Evolutionary conservation across 768 basidiomycete genomes (phyloP), one percentile per base, ranked within the genome.

Genomic region (Tricholoma sp.): DNA sequence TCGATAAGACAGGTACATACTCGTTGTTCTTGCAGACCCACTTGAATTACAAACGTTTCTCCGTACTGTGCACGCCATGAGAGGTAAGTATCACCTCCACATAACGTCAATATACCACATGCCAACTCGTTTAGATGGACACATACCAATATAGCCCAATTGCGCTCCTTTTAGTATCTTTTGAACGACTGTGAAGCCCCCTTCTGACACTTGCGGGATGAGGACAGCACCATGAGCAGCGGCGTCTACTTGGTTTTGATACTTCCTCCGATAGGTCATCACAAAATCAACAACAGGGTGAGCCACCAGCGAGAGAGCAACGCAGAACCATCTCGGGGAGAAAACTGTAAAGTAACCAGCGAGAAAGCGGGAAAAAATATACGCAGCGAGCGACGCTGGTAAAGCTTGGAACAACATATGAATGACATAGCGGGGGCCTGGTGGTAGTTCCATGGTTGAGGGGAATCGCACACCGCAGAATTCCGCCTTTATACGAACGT

Each of bases 141-240:
- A 52, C 69, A 15, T 42, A 75, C 76, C 68, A 55, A 70, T 68
- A 61, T 73, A 71, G 5, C 73, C 74, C 5, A 51, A 60, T 53
- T 68, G 65, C 41, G 67, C 63, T 51, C 60, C 61, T 13, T 65
- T 51, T 13, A 68, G 54, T 31, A 68, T 45, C 7, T 57, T 52
- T 2, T 58, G 55, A 2, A 66, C 54, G 12, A 64, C 54, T 8
- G 57, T 59, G 41, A 72, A 50, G 0, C 67, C 65, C n/a, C 65
- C 52, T 41, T 66, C 63, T 9, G 61, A 24, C 32, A 74, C 65
- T 17, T 58, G 58, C 1, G 74, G 74, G 8, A 71, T 66, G 8
- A 74, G 44, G 7, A 66, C 62, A 2, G 75, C 74, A 18, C 71
- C 72, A 36, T 60, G 54, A 29, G 66, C 65, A 17, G 66, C 66